A percentile compares a stretch with the other conserved stretches of the same genome.
phyloP scores from a whole-genome alignment of 1,284 basidiomycete species.

The Athelia sp. region DNA sequence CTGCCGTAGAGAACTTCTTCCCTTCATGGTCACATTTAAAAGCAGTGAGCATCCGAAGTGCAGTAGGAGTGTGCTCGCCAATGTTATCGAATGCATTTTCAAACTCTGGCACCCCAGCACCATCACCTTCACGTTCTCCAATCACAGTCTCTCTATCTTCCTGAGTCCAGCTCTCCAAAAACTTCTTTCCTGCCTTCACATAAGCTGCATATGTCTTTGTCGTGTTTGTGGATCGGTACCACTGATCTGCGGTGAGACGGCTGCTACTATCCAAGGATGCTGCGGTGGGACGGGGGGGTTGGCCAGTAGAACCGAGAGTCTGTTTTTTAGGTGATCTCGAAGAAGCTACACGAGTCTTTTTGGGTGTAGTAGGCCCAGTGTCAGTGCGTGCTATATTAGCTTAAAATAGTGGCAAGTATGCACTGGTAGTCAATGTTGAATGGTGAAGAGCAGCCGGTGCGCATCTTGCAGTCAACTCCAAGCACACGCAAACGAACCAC shows the following conservation, averaged over 20 bases:
- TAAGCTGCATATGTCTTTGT: slow-evolving; percentile 14
- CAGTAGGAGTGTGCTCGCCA: slow-evolving; percentile 11
- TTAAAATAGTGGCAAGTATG: too few species aligned
- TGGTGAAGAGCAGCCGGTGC: too few species aligned
- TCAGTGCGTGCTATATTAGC: too few species aligned
- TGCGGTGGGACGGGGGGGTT: too few species aligned
- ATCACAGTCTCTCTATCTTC: slow-evolving; percentile 1
- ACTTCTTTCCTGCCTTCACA: slow-evolving; percentile 13
- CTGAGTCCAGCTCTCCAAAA: slow-evolving; percentile 8
- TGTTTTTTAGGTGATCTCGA: too few species aligned
- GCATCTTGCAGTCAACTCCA: too few species aligned
- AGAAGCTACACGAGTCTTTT: too few species aligned
- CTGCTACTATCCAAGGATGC: too few species aligned
- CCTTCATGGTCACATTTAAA: slow-evolving; percentile 17
- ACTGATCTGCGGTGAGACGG: slow-evolving; percentile 15
- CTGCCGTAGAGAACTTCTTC: slow-evolving; percentile 13
- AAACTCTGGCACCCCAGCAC: slow-evolving; percentile 6
- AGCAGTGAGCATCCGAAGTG: slow-evolving; percentile 14
- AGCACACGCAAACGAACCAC: too few species aligned
- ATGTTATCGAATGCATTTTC: slow-evolving; percentile 12
- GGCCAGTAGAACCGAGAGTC: too few species aligned
- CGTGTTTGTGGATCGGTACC: slow-evolving; percentile 13
- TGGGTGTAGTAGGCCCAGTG: too few species aligned
- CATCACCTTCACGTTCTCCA: neutral
- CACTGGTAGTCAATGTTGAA: too few species aligned